These are phyloP conservation scores for Aspergillus chevalieri DNA, from an alignment of 2,329 filamentous ascomycete species.

Conservation along the genomic window DNA sequence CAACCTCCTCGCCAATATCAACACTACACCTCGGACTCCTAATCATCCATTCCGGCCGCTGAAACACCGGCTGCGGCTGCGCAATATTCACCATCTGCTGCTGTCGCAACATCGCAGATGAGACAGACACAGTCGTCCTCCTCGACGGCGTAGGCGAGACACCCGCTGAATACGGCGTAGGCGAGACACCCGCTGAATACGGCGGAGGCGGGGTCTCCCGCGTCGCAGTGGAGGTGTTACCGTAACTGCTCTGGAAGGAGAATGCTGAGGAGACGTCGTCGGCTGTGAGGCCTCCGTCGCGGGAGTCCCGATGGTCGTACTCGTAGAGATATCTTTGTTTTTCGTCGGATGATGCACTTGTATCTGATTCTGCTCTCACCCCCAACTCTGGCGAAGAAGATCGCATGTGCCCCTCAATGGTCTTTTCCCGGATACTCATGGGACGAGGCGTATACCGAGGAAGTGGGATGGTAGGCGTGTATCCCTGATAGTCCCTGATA, in stretches of 20 bases:
- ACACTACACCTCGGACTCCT: constrained; percentile 2
- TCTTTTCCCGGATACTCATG: constrained; percentile 35
- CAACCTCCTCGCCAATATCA: constrained; percentile 1
- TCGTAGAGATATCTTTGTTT: background rate
- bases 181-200: constrained; percentile 32
- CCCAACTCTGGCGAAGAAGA: constrained; percentile 12
- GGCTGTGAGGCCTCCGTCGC: constrained; percentile 3
- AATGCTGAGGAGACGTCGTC: constrained; percentile 36
- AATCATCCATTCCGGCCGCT: constrained; percentile 7
- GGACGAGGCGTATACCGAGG: constrained; percentile 38
- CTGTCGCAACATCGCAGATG: constrained; percentile 11
- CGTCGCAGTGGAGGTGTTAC: constrained; percentile 40
- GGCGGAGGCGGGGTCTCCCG: constrained; percentile 38
- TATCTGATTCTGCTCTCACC: constrained; percentile 4
- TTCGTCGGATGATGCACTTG: background rate
- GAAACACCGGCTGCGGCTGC: constrained; percentile 22
- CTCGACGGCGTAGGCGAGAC: constrained; percentile 24
- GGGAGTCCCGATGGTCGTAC: background rate
- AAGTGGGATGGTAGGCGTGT: constrained; percentile 29
- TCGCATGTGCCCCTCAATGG: constrained; percentile 28
- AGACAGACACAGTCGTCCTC: constrained; percentile 29
- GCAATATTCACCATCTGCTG: constrained; percentile 21
- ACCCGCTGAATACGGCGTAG: constrained; percentile 36
- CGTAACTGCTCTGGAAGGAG: constrained; percentile 39
- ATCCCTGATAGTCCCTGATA: constrained; percentile 19